Base-by-base conservation (phyloP, 306 rosid species). In the Trifolium fragiferum region DNA sequence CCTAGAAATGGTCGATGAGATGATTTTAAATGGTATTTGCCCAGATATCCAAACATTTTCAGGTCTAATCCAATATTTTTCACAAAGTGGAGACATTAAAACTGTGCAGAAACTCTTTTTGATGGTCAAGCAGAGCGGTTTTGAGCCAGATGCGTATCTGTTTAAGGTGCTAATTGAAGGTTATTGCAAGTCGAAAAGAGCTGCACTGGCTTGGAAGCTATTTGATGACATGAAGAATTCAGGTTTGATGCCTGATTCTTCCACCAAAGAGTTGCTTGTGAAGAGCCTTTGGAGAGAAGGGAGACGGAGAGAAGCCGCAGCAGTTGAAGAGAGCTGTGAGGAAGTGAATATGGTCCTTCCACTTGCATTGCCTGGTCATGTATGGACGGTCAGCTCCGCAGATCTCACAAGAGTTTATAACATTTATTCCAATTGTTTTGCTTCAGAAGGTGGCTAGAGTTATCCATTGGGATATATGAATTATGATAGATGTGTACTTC, bases 231-330 rank as follows among this genome's bases (percentile, higher is more conserved):
- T 87, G 88, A 88, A 84, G 76, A 88, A 76, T 80, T 79, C 74
- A 18, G 86, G 76, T 66, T 68, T 86, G 85, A 38, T 84, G 76
- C 96, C 90, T 46, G 96, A 92, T 60, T 72, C 82, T 13, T 73
- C 84, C 79, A 92, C 89, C 59, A 92, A 90, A 83, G 92, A 90
- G 65, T 75, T 90, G 83, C 89, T 92, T n/a, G 93, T 92, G 21
- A 88, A 84, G 85, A 84, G 92, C 82, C 96, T 92, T 20, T 92
- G 97, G 96, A 88, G 78, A 83, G 93, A 92, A 85, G 93, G 90
- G 76, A 87, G 84, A 81, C 84, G 96, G 57, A 84, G 87, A 73
- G 97, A 92, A 77, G 97, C 92, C 49, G 93, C 96, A 23, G 79
- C 87, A 13, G 90, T 88, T 38, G 88, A 87, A 81, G 96, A 87